Conservation (phyloP, 306 rosid genomes). For the Sphenostylis stenocarpa region DNA sequence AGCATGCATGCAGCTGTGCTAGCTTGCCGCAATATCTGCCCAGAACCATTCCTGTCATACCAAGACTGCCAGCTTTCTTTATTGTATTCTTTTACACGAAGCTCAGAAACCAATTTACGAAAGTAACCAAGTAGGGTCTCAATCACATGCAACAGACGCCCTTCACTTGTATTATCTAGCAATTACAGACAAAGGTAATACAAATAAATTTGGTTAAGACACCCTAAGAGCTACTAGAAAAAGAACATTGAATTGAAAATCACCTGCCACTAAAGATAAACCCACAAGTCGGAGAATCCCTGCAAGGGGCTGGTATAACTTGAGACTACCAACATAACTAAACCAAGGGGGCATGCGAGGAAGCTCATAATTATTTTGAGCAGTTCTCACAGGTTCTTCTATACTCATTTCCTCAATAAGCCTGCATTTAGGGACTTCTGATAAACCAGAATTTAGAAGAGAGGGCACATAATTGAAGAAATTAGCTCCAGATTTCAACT, state of each 20-base stretch:
- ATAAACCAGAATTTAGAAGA: conserved; percentile 40
- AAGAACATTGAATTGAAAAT: conserved; percentile 36
- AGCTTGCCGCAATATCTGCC: conserved; percentile 85
- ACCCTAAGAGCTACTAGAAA: conserved; percentile 20
- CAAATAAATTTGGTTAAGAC: conserved; percentile 19
- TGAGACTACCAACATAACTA: conserved; percentile 60
- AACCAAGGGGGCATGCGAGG: conserved; percentile 99
- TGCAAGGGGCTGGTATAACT: conserved; percentile 73
- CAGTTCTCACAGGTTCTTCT: conserved; percentile 34
- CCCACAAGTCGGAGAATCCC: conserved; percentile 88
- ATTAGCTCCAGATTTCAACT: conserved; percentile 71
- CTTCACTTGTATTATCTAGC: conserved; percentile 65
- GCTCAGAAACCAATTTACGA: conserved; percentile 77
- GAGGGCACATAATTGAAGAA: conserved; percentile 43
- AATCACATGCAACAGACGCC: conserved; percentile 58
- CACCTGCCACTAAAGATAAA: conserved; percentile 77
- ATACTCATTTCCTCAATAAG: conserved; percentile 48
- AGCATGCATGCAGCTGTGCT: conserved; percentile 90
- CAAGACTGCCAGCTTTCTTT: conserved; percentile 82
- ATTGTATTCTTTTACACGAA: conserved; percentile 68
- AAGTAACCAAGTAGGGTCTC: conserved; percentile 75
- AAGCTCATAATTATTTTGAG: conserved; percentile 53
- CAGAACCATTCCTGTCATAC: conserved; percentile 87
- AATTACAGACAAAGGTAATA: conserved; percentile 22
- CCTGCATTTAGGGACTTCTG: conserved; percentile 42